Conservation (phyloP, 805 yeast genomes). For the Kuraishia piskuri region DNA sequence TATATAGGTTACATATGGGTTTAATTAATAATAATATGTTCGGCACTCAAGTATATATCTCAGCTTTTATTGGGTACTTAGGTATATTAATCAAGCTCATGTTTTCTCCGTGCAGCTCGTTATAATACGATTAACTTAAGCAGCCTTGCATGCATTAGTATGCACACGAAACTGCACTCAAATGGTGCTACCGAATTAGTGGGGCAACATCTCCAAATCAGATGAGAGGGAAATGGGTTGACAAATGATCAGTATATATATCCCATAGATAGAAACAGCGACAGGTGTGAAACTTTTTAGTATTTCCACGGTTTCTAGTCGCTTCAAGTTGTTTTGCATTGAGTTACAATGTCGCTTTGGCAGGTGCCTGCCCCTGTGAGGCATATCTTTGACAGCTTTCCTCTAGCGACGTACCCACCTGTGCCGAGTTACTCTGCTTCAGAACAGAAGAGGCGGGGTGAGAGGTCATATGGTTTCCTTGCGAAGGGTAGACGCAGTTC, state of each 20-base stretch:
- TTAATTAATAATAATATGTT: too few relatives aligned
- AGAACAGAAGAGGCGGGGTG: constrained; percentile 4
- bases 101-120: not conserved
- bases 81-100: not conserved
- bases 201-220: not conserved
- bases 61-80: not conserved
- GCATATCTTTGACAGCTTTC: constrained; percentile 41
- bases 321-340: too few relatives aligned
- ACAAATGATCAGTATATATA: not conserved
- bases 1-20: not conserved
- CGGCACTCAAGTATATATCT: too few relatives aligned
- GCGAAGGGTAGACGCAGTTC: constrained; percentile 16
- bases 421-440: constrained; percentile 14
- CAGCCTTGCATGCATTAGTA: not conserved
- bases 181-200: not conserved
- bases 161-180: not conserved
- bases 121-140: not conserved
- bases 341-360: constrained; percentile 4
- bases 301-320: too few relatives aligned
- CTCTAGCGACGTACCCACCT: constrained; percentile 34
- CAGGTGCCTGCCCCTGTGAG: constrained; percentile 33
- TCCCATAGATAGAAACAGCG: too few relatives aligned
- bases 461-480: constrained; percentile 7
- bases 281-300: too few relatives aligned
- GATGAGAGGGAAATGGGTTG: not conserved